phyloP scores from a whole-genome alignment of 208 protist genomes.

The Herpetomonas tarakana region DNA sequence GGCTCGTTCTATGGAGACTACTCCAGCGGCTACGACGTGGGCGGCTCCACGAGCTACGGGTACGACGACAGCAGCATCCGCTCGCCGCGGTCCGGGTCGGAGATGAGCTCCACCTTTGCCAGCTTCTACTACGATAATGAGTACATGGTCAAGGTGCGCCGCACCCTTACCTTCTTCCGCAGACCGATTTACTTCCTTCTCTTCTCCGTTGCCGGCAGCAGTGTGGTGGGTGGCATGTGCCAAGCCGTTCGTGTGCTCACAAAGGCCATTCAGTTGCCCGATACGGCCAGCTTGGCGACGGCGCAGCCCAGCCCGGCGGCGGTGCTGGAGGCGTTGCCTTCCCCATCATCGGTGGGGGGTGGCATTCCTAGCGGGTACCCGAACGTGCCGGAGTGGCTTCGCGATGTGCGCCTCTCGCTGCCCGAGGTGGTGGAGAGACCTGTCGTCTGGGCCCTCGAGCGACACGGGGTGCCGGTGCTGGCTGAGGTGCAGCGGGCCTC shows the following conservation, averaged over 20 bases:
- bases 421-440: slow-evolving; percentile 57
- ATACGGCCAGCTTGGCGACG: slow-evolving; percentile 2
- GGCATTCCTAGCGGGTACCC: slow-evolving; percentile 39
- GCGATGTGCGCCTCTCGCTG: slow-evolving; percentile 50
- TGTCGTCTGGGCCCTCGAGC: slow-evolving; percentile 34
- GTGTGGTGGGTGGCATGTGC: slow-evolving; percentile 33
- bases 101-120: slow-evolving; percentile 79
- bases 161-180: slow-evolving; percentile 37
- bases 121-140: slow-evolving; percentile 79
- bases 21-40: slow-evolving; percentile 19
- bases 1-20: slow-evolving; percentile 8
- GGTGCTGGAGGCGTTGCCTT: neutral
- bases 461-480: slow-evolving; percentile 53
- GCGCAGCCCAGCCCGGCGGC: neutral
- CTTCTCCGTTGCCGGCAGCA: slow-evolving; percentile 43
- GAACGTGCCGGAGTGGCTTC: slow-evolving; percentile 55
- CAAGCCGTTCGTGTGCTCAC: slow-evolving; percentile 30
- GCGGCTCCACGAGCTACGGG: slow-evolving; percentile 29
- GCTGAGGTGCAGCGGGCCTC: slow-evolving; percentile 49
- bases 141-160: slow-evolving; percentile 23
- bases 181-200: slow-evolving; percentile 65
- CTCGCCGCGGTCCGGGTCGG: slow-evolving; percentile 54
- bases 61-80: slow-evolving; percentile 53
- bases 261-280: slow-evolving; percentile 3
- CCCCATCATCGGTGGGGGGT: too few relatives aligned